phyloP scores from a whole-genome alignment of 202 grass and related monocot genomes.

The Schoenoplectus tabernaemontani region DNA sequence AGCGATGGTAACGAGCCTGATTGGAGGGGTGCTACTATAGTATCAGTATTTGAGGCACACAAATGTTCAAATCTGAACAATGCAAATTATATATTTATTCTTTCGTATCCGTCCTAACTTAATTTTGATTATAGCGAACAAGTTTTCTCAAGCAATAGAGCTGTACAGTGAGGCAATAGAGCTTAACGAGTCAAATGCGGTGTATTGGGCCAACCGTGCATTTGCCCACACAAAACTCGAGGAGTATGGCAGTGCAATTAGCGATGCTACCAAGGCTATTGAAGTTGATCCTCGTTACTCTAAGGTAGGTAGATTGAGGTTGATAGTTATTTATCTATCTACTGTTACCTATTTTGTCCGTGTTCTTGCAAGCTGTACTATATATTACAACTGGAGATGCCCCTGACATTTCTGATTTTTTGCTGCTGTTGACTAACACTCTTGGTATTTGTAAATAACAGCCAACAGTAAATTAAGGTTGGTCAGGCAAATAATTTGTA shows the following conservation, averaged over 20 bases:
- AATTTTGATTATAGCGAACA: conserved; percentile 49
- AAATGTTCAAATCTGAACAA: background rate
- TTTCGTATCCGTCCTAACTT: conserved; percentile 21
- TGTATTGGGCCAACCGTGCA: conserved; percentile 92
- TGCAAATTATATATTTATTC: background rate
- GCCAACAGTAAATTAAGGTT: background rate
- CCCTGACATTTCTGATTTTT: background rate
- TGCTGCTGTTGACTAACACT: background rate
- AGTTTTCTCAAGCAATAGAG: conserved; percentile 83
- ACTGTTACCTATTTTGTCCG: background rate
- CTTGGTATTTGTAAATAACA: background rate
- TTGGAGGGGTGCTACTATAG: background rate
- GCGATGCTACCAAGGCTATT: conserved; percentile 82
- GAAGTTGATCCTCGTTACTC: conserved; percentile 82
- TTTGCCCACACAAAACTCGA: conserved; percentile 89
- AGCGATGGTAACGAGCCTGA: background rate
- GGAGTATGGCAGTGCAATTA: conserved; percentile 90
- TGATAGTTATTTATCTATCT: background rate
- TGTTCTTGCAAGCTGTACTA: background rate
- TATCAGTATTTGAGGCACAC: background rate
- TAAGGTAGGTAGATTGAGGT: conserved; percentile 43
- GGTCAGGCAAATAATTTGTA: background rate
- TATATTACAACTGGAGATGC: background rate
- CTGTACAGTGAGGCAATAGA: conserved; percentile 85
- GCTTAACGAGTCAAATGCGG: conserved; percentile 58